Percentiles rank a stretch among this genome's conserved stretches.
These are phyloP conservation scores for Hanseniaspora taiwanica DNA, from an alignment of 805 yeast species.

Conservation along the genomic window DNA sequence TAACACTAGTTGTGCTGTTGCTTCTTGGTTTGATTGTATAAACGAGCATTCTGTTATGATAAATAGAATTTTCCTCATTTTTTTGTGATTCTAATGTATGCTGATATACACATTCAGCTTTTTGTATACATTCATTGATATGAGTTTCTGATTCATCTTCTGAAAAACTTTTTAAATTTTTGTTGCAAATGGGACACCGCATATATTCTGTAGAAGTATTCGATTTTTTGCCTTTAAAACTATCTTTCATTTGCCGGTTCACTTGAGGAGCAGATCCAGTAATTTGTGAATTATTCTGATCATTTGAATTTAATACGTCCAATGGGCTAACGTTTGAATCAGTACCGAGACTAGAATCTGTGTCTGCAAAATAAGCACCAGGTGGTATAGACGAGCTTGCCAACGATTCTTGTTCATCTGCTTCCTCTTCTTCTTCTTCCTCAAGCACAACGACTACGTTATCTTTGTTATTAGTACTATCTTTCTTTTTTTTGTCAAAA, in stretches of 20 bases:
- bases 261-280: too few relatives aligned
- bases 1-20: conserved; percentile 7
- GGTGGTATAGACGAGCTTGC: not conserved
- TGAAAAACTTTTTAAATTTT: conserved; percentile 9
- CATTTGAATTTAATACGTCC: not conserved
- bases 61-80: conserved; percentile 18
- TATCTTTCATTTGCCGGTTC: not conserved
- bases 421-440: not conserved
- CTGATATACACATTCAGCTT: conserved; percentile 36
- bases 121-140: conserved; percentile 51
- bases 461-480: not conserved
- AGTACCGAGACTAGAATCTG: too few relatives aligned
- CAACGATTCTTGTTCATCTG: conserved; percentile 1
- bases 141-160: conserved; percentile 41
- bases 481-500: not conserved
- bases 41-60: conserved; percentile 69
- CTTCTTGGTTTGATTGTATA: conserved; percentile 30
- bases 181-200: conserved; percentile 31
- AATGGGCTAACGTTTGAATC: not conserved
- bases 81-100: conserved; percentile 39
- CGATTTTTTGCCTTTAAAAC: too few relatives aligned
- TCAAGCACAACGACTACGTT: conserved; percentile 2
- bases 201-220: conserved; percentile 4
- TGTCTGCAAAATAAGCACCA: too few relatives aligned
- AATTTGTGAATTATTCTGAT: not conserved